phyloP scores from a whole-genome alignment of 495 filamentous ascomycete species.

The Acidomyces sp. region DNA sequence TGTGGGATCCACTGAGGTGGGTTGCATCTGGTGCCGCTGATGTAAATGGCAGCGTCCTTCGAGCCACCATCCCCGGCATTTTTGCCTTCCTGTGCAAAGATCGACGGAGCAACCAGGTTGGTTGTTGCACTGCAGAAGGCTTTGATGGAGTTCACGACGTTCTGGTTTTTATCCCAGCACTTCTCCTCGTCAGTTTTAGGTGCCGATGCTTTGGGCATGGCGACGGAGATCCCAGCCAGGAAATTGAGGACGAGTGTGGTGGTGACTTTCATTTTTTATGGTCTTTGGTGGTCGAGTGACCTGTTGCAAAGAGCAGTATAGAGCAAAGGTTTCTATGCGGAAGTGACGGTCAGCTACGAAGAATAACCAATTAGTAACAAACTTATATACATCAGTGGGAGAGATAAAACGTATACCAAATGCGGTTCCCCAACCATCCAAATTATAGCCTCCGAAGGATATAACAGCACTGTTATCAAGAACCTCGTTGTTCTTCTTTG shows the following conservation, averaged over 20 bases:
- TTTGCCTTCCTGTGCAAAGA: not conserved
- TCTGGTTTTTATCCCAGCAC: slow-evolving; percentile 5
- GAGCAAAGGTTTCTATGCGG: no score
- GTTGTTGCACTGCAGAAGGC: slow-evolving; percentile 3
- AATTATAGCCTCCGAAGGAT: no score
- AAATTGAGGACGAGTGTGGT: not conserved
- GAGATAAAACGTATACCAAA: no score
- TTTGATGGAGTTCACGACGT: slow-evolving; percentile 8
- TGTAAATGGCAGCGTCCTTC: slow-evolving; percentile 1
- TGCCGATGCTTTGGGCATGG: no score
- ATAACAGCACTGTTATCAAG: no score
- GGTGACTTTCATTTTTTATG: slow-evolving; percentile 3
- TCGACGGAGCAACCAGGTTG: slow-evolving; percentile 1
- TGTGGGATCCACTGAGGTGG: slow-evolving; percentile 10
- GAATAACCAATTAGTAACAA: no score
- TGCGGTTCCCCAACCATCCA: no score
- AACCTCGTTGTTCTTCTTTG: no score
- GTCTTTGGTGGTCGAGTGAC: not conserved
- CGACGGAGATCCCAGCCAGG: not conserved
- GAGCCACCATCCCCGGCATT: slow-evolving; percentile 2
- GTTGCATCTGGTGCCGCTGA: not conserved
- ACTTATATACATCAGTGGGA: no score
- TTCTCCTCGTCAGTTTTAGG: not conserved
- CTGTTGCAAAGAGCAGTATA: not conserved
- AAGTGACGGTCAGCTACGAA: no score